Evolutionary conservation across 2,329 filamentous ascomycete genomes (phyloP), one percentile per base, ranked within the genome.

Genomic region (Celoporthe dispersa): DNA sequence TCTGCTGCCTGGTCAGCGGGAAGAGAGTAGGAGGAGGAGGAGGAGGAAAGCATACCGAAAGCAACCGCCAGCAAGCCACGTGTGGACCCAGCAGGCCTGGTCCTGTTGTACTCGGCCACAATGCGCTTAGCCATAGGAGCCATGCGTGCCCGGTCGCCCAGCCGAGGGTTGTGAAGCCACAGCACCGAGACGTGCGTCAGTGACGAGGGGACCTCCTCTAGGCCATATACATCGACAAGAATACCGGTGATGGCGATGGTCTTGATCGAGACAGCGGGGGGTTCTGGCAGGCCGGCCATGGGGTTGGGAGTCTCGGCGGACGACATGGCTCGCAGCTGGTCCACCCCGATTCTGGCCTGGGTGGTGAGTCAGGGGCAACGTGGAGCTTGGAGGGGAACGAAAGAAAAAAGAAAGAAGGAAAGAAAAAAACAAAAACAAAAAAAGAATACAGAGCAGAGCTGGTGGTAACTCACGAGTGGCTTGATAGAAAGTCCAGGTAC

Each of bases 111-210:
- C 11, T 89, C 86, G n/a, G 83, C 80, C 64, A 98, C 85, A 16
- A 89, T 84, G 7, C 87, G 86, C n/a, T 85, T 82, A 2, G 94
- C 94, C 67, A 96, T 87, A 37, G 88, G 88, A 1, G 85, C 84
- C 94, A 98, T 98, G 72, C 87, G 87, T 68, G 88, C 88, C 77
- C 92, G 90, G 0, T 84, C 88, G 67, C 90, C 86, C 0, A 91
- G 85, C 33, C 96, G 89, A 2, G 93, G 93, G 78, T 98, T 94
- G 25, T 98, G 87, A 16, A 98, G 89, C 93, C 94, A 98, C n/a
- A 98, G 87, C 75, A 92, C 93, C 33, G 94, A 90, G 48, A 97
- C 83, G 3, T 85, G 82, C 19, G 85, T 80, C 25, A 83, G 80
- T 3, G 78, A 69, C 0, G 83, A 67, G 1, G 89, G 83, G 0